Evolutionary conservation across 129 eudicot genomes (phyloP).

Genomic region (Deinandra increscens): DNA sequence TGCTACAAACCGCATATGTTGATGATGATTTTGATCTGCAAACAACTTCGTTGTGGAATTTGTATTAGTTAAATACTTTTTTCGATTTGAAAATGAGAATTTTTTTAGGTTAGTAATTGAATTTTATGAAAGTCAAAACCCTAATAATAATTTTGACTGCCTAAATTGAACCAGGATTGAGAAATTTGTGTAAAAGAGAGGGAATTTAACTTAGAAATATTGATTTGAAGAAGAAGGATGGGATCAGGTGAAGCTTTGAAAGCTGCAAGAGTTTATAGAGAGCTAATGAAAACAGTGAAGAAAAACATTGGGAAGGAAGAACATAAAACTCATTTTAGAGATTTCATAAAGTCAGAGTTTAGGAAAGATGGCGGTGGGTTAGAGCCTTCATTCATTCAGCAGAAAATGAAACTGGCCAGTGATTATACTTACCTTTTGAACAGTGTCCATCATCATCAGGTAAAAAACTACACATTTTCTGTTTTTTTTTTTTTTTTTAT

Average conservation of each 20-base stretch:
- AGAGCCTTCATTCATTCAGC: slow-evolving; percentile 46
- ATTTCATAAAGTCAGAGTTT: slow-evolving; percentile 70
- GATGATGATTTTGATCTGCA: background rate
- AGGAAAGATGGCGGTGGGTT: slow-evolving; percentile 38
- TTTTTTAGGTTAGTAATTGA: background rate
- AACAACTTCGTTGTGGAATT: background rate
- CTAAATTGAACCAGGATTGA: slow-evolving; percentile 15
- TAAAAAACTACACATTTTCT: background rate
- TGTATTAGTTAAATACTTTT: background rate
- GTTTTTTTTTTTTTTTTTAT: background rate
- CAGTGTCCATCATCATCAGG: slow-evolving; percentile 92
- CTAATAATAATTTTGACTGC: background rate
- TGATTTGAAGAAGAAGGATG: slow-evolving; percentile 38
- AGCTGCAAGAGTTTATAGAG: slow-evolving; percentile 55
- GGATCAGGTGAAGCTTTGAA: slow-evolving; percentile 50
- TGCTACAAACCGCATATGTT: background rate
- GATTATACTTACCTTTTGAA: slow-evolving; percentile 66
- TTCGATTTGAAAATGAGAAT: background rate
- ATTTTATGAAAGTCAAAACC: slow-evolving; percentile 15
- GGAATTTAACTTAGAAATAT: background rate
- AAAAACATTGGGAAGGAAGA: slow-evolving; percentile 77
- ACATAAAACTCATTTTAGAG: slow-evolving; percentile 63
- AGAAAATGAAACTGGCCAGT: slow-evolving; percentile 61
- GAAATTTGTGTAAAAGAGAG: background rate
- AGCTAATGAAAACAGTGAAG: slow-evolving; percentile 72